Evolutionary conservation across 2,329 filamentous ascomycete species (phyloP).

Genomic region (Phyllosticta ampelicida): DNA sequence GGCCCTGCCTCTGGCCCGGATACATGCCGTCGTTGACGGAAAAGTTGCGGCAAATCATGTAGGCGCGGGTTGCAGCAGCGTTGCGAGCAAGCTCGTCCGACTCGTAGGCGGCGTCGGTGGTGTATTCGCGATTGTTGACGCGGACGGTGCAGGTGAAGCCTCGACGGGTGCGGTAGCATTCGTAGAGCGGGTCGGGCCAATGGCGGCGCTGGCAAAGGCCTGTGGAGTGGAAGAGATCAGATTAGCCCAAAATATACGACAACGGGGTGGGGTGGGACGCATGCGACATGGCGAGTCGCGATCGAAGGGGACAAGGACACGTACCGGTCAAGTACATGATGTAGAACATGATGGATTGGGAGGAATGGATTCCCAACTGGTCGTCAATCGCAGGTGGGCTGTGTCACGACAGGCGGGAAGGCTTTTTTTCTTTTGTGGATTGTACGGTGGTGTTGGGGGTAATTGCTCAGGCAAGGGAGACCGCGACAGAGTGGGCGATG

Average conservation of each 20-base stretch:
- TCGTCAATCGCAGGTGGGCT: neutral
- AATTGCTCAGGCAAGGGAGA: constrained; percentile 3
- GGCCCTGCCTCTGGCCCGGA: constrained; percentile 44
- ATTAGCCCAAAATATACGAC: constrained; percentile 14
- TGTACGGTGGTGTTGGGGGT: neutral
- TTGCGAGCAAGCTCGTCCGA: constrained; percentile 77
- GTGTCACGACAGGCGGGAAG: neutral
- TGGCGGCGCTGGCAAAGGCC: constrained; percentile 89
- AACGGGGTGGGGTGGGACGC: too few relatives aligned
- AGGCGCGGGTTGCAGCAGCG: constrained; percentile 88
- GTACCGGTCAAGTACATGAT: constrained; percentile 35
- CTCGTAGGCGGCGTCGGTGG: constrained; percentile 76
- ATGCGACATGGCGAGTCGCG: constrained; percentile 5
- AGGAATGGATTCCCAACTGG: neutral
- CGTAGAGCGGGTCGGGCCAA: constrained; percentile 86
- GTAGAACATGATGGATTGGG: constrained; percentile 29
- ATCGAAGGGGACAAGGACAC: constrained; percentile 15
- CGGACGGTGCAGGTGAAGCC: constrained; percentile 85
- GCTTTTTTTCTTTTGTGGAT: neutral
- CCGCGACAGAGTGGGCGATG: neutral
- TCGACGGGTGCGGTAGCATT: constrained; percentile 60
- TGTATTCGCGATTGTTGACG: constrained; percentile 94
- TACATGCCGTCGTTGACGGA: constrained; percentile 93
- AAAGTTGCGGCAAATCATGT: constrained; percentile 97
- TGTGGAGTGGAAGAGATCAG: constrained; percentile 27